Base-by-base conservation (phyloP, 768 basidiomycete species). In the Phaeotremella skinneri region DNA sequence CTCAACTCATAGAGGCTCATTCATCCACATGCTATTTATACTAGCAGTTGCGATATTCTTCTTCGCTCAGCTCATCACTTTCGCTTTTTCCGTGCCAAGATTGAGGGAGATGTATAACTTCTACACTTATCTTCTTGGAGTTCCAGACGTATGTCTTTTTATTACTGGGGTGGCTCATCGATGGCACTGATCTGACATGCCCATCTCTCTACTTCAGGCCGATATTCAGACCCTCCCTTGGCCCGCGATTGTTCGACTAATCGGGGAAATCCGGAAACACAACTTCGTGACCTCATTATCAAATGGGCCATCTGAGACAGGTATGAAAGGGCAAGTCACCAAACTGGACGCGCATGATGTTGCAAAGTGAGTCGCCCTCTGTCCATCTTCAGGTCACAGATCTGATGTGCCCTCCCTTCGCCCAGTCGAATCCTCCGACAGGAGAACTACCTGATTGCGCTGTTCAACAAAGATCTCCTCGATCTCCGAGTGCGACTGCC, bases 181-280 rank as follows among this genome's bases (percentile, higher is more conserved):
- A 9, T 52, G 17, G 14, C 25, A 9, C n/a, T 14, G 32, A 37
- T 30, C 4, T 29, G 17, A 31, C 3, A 52, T 26, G 45, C 55
- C 21, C 25, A 50, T 45, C 57, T 52, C 55, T 25, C 55, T 65
- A 41, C 25, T 52, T 1, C 74, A 98, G 94, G 88, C 85, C 50
- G 96, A 99, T 76, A 93, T 99, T 45, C 91, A 92, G 79, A 98
- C 96, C 0, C 91, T 98, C 39, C 87, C 93, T 0, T 99, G 96
- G 96, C 86, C 89, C 0, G 90, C 91, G 71, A 83, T 99, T 39
- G 96, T 99, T 52, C 83, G 88, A 17, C 84, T 92, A 31, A 91
- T 99, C 57, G 86, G 85, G 13, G 81, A 86, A 4, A 93, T 99
- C 52, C 85, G 93, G 21, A 88, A 96, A 73, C 86, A 91, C 53